Conservation (phyloP, 164 flowering plant genomes). For the Macadamia tetraphylla region DNA sequence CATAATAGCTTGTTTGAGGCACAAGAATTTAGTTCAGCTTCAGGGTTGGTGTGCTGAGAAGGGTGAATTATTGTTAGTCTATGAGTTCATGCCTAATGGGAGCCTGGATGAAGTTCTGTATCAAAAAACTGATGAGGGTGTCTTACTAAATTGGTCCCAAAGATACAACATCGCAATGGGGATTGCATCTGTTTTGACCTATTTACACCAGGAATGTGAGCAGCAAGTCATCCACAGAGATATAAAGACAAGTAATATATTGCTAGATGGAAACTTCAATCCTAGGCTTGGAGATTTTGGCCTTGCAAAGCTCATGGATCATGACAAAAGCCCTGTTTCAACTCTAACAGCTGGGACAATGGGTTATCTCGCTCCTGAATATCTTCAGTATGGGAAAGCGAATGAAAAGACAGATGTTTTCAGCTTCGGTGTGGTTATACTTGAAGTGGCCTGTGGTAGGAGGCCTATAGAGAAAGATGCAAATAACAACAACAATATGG, state of each 20-base stretch:
- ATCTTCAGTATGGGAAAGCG: constrained; percentile 89
- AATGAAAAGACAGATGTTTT: constrained; percentile 88
- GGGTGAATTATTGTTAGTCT: constrained; percentile 77
- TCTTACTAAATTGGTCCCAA: constrained; percentile 45
- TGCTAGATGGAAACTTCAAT: constrained; percentile 67
- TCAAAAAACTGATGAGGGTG: constrained; percentile 30
- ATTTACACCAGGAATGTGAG: constrained; percentile 86
- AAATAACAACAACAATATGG: constrained; percentile 32
- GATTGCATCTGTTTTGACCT: constrained; percentile 68
- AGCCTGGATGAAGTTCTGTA: constrained; percentile 67
- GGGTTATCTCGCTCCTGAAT: constrained; percentile 96
- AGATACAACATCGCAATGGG: constrained; percentile 67
- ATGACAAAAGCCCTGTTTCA: constrained; percentile 84
- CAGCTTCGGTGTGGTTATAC: constrained; percentile 82
- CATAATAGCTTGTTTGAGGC: constrained; percentile 77
- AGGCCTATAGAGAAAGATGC: constrained; percentile 74
- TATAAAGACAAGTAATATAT: constrained; percentile 75
- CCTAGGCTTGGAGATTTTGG: constrained; percentile 89
- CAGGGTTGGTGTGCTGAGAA: constrained; percentile 96
- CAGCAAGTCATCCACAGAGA: constrained; percentile 93
- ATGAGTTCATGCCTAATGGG: constrained; percentile 86
- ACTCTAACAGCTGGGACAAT: constrained; percentile 92
- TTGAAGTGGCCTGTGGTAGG: constrained; percentile 90
- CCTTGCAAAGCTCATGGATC: constrained; percentile 83
- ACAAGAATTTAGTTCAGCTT: constrained; percentile 79